Conservation (phyloP, 495 filamentous ascomycete genomes). For the Aspergillus bertholletiae region DNA sequence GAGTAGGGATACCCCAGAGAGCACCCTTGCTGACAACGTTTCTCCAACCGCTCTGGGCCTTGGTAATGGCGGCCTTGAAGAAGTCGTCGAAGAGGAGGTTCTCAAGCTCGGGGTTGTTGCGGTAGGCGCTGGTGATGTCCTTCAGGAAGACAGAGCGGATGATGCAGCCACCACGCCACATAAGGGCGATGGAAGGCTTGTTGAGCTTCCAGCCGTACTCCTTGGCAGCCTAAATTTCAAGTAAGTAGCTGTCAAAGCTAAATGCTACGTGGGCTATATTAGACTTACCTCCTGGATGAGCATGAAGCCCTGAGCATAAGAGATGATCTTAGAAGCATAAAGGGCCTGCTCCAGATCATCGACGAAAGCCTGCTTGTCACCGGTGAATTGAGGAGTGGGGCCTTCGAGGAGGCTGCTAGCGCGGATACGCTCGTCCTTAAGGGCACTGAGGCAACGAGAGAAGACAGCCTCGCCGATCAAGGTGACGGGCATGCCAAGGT, state of each 20-base stretch:
- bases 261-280: no score
- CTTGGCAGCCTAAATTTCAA: slow-evolving; percentile 70
- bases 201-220: slow-evolving; percentile 98
- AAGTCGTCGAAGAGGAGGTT: slow-evolving; percentile 98
- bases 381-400: slow-evolving; percentile 73
- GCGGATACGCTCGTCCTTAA: slow-evolving; percentile 89
- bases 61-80: slow-evolving; percentile 98
- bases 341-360: slow-evolving; percentile 97
- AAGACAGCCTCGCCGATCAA: slow-evolving; percentile 97
- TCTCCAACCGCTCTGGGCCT: slow-evolving; percentile 93
- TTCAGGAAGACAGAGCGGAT: slow-evolving; percentile 99
- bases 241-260: no score
- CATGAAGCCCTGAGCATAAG: slow-evolving; percentile 99
- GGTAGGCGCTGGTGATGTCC: slow-evolving; percentile 97
- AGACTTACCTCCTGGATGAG: slow-evolving; percentile 90
- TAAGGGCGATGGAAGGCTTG: slow-evolving; percentile 98
- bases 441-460: slow-evolving; percentile 84
- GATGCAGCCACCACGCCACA: slow-evolving; percentile 99
- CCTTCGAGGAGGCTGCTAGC: slow-evolving; percentile 77
- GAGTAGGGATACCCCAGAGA: slow-evolving; percentile 89
- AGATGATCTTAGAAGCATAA: slow-evolving; percentile 99
- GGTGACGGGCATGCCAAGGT: slow-evolving; percentile 98
- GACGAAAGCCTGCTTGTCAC: slow-evolving; percentile 88
- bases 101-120: slow-evolving; percentile 90
- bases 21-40: slow-evolving; percentile 89